A percentile compares a stretch with the other conserved stretches of the same genome.
Evolutionary conservation across 139 green algal genomes (phyloP).

Genomic region (Yamagishiella unicocca): DNA sequence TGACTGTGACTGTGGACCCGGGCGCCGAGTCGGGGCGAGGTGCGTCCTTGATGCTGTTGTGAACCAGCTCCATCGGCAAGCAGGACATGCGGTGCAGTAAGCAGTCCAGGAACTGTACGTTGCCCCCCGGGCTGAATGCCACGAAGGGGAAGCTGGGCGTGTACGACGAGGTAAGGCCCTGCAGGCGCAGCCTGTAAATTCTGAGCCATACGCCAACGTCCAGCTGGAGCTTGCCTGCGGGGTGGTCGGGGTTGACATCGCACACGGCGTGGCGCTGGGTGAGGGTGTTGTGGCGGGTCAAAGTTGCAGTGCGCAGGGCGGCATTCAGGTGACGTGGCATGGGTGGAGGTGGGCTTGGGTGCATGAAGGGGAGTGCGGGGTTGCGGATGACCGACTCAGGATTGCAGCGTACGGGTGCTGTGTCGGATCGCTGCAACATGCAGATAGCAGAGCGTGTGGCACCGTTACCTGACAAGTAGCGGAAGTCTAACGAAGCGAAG

Average conservation of each 20-base stretch:
- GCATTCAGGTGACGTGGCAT: no score
- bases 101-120: constrained; percentile 9
- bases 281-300: no score
- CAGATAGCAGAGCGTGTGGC: no score
- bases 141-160: constrained; percentile 26
- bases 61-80: background rate
- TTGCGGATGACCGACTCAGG: no score
- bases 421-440: no score
- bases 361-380: no score
- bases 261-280: no score
- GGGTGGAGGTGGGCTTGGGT: no score
- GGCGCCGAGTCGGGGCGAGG: background rate
- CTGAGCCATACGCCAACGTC: background rate
- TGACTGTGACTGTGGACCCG: background rate
- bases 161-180: background rate
- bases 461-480: constrained; percentile 8
- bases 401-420: no score
- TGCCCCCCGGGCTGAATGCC: background rate
- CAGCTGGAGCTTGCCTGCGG: constrained; percentile 2
- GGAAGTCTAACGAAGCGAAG: constrained; percentile 10
- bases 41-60: constrained; percentile 2
- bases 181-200: constrained; percentile 3
- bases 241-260: no score
- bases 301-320: no score
- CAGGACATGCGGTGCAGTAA: background rate